Percentiles rank a stretch among this genome's conserved stretches.
phyloP scores from a whole-genome alignment of 805 yeast species.

The Kazachstania viticola region DNA sequence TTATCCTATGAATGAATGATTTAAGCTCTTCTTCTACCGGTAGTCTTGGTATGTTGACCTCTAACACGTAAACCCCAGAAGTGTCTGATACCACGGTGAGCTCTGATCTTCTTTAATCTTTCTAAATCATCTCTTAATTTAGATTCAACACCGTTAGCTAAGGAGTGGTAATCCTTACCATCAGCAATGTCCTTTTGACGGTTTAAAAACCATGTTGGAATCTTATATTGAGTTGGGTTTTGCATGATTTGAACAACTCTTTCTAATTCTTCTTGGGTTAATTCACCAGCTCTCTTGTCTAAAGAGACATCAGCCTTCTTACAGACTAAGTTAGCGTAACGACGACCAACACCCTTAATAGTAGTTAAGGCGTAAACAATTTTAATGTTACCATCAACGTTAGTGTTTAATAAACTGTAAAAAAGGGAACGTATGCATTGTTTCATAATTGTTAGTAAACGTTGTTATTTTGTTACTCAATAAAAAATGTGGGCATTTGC shows the following conservation, averaged over 20 bases:
- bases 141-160: constrained; percentile 98
- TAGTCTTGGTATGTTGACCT: constrained; percentile 99
- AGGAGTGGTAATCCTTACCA: constrained; percentile 98
- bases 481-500: too few relatives aligned
- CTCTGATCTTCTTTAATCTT: constrained; percentile 99
- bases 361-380: constrained; percentile 99
- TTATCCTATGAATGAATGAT: too few relatives aligned
- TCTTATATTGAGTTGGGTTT: constrained; percentile 98
- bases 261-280: constrained; percentile 99
- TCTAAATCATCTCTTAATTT: constrained; percentile 99
- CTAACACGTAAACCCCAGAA: constrained; percentile 99
- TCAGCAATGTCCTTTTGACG: constrained; percentile 97
- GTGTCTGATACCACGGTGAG: constrained; percentile 99
- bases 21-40: constrained; percentile 77
- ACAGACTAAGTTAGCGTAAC: constrained; percentile 99
- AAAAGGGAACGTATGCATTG: too few relatives aligned
- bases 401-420: constrained; percentile 94
- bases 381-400: constrained; percentile 99
- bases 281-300: constrained; percentile 99
- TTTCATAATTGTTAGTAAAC: too few relatives aligned
- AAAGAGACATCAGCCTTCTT: constrained; percentile 99
- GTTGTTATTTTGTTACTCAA: too few relatives aligned
- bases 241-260: constrained; percentile 99
- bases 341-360: constrained; percentile 99
- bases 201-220: constrained; percentile 99